Base-by-base conservation (phyloP, 1,139 yeast species). In the Saccharomyces hybrid region DNA sequence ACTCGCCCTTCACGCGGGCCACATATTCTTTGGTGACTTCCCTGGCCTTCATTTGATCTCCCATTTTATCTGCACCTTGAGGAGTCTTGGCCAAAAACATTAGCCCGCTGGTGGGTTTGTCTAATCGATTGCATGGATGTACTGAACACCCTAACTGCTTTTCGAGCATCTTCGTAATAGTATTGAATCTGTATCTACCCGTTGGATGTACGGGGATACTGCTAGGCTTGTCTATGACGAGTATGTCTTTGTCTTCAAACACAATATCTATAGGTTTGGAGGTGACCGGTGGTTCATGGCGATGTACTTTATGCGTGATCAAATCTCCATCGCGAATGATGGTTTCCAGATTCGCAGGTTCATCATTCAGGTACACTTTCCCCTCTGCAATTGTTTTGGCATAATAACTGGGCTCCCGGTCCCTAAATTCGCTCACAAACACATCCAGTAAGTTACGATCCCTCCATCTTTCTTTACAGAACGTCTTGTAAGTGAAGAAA, bases 141-240 rank as follows among this genome's bases (percentile, higher is more conserved):
- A 83, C 91, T 1, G 74, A 71, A 49, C 76, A 75, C 0, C 84
- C 84, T 54, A 75, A 68, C 58, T 89, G 91, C 55, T 81, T 82
- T 66, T 86, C 83, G 59, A 91, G 72, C 16, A 89, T 82, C 69
- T 85, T 88, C n/a, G 95, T 88, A 19, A 90, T 81, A 0, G 96
- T 83, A 68, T 93, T 93, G 72, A 81, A 89, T 57, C 95, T 75
- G 71, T 84, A 93, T 56, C 97, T 75, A 0, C 99, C 99, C 0
- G 98, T 86, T 1, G 99, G 98, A 69, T 93, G 99, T 1, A 86
- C 97, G 0, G 99, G 98, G 3, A 93, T 81, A 0, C 98, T 97
- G 2, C 95, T 80, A 0, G 99, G 99, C 62, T 93, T 93, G 69
- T 91, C 96, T 29, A 93, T 86, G 1, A 88, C 96, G 6, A 93